phyloP scores from a whole-genome alignment of 1,139 yeast genomes.

The Geotrichum siamense region DNA sequence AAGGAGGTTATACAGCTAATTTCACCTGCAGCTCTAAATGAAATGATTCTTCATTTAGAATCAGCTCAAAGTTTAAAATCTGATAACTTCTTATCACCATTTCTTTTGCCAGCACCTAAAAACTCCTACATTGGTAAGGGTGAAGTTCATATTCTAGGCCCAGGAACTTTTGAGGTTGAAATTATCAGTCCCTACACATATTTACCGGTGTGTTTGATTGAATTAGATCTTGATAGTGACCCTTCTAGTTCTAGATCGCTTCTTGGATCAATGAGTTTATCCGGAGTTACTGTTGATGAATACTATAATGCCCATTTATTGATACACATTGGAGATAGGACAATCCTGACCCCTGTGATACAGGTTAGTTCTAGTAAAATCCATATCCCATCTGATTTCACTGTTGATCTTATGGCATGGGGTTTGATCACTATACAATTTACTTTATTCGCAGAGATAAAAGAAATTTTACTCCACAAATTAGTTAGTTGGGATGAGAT shows the following conservation, averaged over 20 bases:
- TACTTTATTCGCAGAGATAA: constrained; percentile 22
- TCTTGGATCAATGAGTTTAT: constrained; percentile 11
- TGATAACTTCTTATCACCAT: constrained; percentile 9
- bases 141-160: constrained; percentile 1
- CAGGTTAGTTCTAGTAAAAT: constrained; percentile 7
- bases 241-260: constrained; percentile 5
- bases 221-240: constrained; percentile 11
- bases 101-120: constrained; percentile 14
- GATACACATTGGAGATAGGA: constrained; percentile 12
- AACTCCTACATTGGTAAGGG: constrained; percentile 6
- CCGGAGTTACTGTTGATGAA: constrained; percentile 6
- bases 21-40: constrained; percentile 10
- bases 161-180: constrained; percentile 17
- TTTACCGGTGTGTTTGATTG: constrained; percentile 19
- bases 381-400: constrained; percentile 13
- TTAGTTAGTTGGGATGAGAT: constrained; percentile 32
- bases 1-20: constrained; percentile 17
- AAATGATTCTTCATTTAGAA: constrained; percentile 8
- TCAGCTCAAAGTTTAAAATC: background rate
- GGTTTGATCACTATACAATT: constrained; percentile 9
- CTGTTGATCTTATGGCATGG: constrained; percentile 3
- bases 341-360: constrained; percentile 4
- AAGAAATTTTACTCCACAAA: constrained; percentile 24
- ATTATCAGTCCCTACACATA: constrained; percentile 22
- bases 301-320: constrained; percentile 2